Evolutionary conservation across 345 rosid genomes (phyloP).

Genomic region (Lepidium didymum): DNA sequence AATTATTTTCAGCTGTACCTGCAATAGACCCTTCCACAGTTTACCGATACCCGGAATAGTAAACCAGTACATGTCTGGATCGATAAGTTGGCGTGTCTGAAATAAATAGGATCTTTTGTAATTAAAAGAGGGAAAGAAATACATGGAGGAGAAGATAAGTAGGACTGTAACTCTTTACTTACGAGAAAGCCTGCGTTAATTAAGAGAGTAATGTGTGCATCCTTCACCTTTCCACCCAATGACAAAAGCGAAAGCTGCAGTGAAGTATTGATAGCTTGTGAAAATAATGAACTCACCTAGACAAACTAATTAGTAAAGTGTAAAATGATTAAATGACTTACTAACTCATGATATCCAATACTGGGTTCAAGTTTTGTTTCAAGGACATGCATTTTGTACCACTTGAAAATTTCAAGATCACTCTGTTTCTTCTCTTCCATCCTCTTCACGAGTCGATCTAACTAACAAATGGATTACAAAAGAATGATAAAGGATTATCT

Average conservation of each 20-base stretch:
- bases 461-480: slow-evolving; percentile 25
- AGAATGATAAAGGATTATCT: not conserved
- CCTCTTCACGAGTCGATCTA: slow-evolving; percentile 48
- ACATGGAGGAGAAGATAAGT: not conserved
- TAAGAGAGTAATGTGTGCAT: slow-evolving; percentile 60
- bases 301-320: not conserved
- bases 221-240: slow-evolving; percentile 66
- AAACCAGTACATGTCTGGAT: slow-evolving; percentile 87
- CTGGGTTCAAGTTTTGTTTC: slow-evolving; percentile 66
- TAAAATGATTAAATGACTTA: slow-evolving; percentile 36
- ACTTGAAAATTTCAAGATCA: slow-evolving; percentile 53
- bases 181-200: slow-evolving; percentile 85
- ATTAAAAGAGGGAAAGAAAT: not conserved
- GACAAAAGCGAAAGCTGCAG: slow-evolving; percentile 69
- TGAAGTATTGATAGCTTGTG: not conserved
- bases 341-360: slow-evolving; percentile 69
- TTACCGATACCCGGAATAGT: slow-evolving; percentile 82
- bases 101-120: not conserved
- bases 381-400: slow-evolving; percentile 74
- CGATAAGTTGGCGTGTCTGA: slow-evolving; percentile 75
- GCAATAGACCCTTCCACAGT: slow-evolving; percentile 72
- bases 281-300: not conserved
- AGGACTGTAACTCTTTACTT: slow-evolving; percentile 27
- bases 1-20: slow-evolving; percentile 35
- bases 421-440: slow-evolving; percentile 58